Evolutionary conservation across 306 rosid genomes (phyloP).

Genomic region (Casuarina glauca): DNA sequence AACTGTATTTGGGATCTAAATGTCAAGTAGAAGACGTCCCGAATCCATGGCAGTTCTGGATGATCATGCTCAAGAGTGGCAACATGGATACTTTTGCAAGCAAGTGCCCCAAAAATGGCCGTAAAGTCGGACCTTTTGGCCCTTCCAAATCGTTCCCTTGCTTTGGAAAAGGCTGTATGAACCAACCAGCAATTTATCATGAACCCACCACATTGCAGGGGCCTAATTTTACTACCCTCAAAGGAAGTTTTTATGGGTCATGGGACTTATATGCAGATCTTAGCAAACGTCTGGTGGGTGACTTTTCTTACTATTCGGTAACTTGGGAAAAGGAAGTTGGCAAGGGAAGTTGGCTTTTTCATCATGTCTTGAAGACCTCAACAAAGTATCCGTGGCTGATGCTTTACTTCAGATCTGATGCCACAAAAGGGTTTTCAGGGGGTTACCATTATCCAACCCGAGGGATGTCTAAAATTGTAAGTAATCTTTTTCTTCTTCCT

Average conservation of each 20-base stretch:
- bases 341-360: slow-evolving; percentile 56
- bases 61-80: slow-evolving; percentile 67
- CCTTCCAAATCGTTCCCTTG: slow-evolving; percentile 46
- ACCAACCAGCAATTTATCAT: slow-evolving; percentile 53
- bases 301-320: slow-evolving; percentile 49
- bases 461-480: slow-evolving; percentile 63
- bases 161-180: slow-evolving; percentile 63
- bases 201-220: slow-evolving; percentile 46
- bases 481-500: slow-evolving; percentile 8
- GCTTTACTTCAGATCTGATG: slow-evolving; percentile 67
- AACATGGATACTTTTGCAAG: slow-evolving; percentile 58
- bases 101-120: slow-evolving; percentile 47
- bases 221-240: slow-evolving; percentile 21
- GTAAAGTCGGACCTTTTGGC: slow-evolving; percentile 33
- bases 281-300: slow-evolving; percentile 21
- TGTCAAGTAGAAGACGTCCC: slow-evolving; percentile 51
- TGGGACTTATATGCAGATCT: slow-evolving; percentile 46
- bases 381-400: slow-evolving; percentile 62
- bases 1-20: slow-evolving; percentile 45
- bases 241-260: slow-evolving; percentile 54
- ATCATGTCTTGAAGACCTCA: slow-evolving; percentile 55
- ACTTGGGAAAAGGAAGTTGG: slow-evolving; percentile 52
- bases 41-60: slow-evolving; percentile 64
- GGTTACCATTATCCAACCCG: slow-evolving; percentile 56
- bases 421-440: slow-evolving; percentile 51